phyloP scores from a whole-genome alignment of 2,329 filamentous ascomycete genomes.

The Nectriaceae sp. region DNA sequence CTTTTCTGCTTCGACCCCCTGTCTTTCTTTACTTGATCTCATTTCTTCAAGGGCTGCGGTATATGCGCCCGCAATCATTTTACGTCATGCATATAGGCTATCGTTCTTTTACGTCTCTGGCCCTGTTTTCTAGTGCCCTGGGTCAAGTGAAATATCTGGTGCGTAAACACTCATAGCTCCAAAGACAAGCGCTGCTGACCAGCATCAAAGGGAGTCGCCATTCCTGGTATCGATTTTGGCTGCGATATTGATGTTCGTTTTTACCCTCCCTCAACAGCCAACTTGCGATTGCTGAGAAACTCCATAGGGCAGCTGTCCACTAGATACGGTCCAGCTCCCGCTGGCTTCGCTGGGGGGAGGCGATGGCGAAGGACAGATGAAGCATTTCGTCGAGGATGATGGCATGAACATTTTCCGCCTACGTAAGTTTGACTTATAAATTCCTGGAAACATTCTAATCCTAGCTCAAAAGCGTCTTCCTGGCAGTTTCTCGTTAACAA shows the following conservation, averaged over 20 bases:
- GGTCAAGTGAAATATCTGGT: no score
- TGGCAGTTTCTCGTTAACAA: slow-evolving; percentile 64
- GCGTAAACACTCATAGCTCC: no score
- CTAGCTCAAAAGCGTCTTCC: slow-evolving; percentile 35
- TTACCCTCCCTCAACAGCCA: neutral
- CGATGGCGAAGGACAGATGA: slow-evolving; percentile 53
- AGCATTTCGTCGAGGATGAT: slow-evolving; percentile 54
- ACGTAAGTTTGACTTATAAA: slow-evolving; percentile 32
- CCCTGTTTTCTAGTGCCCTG: no score
- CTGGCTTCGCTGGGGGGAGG: slow-evolving; percentile 33
- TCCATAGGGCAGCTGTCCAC: slow-evolving; percentile 41
- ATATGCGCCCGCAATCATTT: no score
- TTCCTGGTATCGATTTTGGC: slow-evolving; percentile 51
- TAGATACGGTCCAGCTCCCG: slow-evolving; percentile 37
- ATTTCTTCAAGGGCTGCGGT: no score
- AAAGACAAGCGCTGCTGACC: no score
- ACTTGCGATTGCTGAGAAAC: neutral
- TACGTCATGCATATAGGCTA: no score
- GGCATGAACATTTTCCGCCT: slow-evolving; percentile 58
- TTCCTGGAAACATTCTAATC: neutral
- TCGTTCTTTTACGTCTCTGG: no score
- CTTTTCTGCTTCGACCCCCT: no score
- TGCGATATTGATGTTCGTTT: slow-evolving; percentile 45
- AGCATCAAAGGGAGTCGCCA: slow-evolving; percentile 40
- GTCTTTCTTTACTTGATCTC: no score